Evolutionary conservation across 1,284 basidiomycete genomes (phyloP).

Genomic region (Ustilago lituana): DNA sequence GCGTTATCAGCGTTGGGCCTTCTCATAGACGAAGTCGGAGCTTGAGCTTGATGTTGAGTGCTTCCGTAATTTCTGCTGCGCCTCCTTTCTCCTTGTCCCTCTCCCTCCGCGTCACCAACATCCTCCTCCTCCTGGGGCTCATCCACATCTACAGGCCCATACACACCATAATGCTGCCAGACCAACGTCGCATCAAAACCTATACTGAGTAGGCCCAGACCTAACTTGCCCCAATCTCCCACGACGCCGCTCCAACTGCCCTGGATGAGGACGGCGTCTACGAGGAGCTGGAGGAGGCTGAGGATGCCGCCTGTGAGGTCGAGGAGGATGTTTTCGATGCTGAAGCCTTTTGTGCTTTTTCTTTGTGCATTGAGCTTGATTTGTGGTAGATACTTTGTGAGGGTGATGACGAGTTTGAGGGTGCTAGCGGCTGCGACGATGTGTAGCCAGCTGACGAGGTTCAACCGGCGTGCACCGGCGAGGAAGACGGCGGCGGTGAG

Average conservation of each 20-base stretch:
- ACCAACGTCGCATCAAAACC: constrained; percentile 67
- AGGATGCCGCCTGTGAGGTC: constrained; percentile 67
- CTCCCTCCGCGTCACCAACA: too few species aligned
- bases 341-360: constrained; percentile 67
- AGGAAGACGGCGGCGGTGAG: constrained; percentile 16
- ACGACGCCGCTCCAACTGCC: constrained; percentile 58
- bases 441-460: constrained; percentile 32
- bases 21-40: background rate
- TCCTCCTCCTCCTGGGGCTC: background rate
- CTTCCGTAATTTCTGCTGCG: background rate
- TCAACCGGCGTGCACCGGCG: constrained; percentile 9
- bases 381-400: constrained; percentile 66
- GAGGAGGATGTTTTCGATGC: constrained; percentile 68
- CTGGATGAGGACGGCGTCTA: constrained; percentile 59
- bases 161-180: constrained; percentile 68
- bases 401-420: constrained; percentile 68
- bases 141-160: constrained; percentile 22
- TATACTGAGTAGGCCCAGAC: constrained; percentile 66
- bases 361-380: constrained; percentile 66
- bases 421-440: constrained; percentile 57
- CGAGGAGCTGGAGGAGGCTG: constrained; percentile 57
- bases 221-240: constrained; percentile 66
- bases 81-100: background rate
- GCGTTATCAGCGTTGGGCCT: too few species aligned
- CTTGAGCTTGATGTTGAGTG: constrained; percentile 3